Conservation (phyloP, 106 monocot genomes). For the Vanilla planifolia region DNA sequence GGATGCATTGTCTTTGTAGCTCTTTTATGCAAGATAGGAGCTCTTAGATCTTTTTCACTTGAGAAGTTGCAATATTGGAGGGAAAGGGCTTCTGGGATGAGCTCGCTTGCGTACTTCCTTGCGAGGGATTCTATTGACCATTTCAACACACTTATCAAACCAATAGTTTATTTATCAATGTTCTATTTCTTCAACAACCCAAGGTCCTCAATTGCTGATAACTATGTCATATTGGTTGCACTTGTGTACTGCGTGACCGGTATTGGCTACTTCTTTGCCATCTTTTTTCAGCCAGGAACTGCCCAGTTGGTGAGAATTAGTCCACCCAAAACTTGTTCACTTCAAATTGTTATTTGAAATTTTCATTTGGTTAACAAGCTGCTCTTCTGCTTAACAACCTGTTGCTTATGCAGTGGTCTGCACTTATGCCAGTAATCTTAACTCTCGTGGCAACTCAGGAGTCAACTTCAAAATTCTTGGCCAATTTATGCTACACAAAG, state of each 20-base stretch:
- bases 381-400: background rate
- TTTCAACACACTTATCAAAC: constrained; percentile 85
- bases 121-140: constrained; percentile 87
- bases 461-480: constrained; percentile 20
- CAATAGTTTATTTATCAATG: constrained; percentile 92
- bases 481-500: constrained; percentile 78
- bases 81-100: constrained; percentile 93
- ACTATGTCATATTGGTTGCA: constrained; percentile 67
- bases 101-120: constrained; percentile 86
- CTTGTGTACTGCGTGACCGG: constrained; percentile 97
- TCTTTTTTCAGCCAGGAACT: constrained; percentile 80
- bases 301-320: constrained; percentile 73
- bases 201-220: constrained; percentile 68
- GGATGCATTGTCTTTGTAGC: constrained; percentile 38
- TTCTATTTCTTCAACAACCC: constrained; percentile 96
- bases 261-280: constrained; percentile 79
- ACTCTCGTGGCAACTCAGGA: constrained; percentile 70
- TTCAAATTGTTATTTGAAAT: background rate
- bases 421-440: constrained; percentile 78
- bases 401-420: constrained; percentile 69
- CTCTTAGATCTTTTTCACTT: constrained; percentile 76
- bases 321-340: background rate
- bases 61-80: constrained; percentile 84
- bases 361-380: background rate
- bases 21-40: constrained; percentile 86